Evolutionary conservation across 2,329 filamentous ascomycete genomes (phyloP).

Genomic region (Aspergillus viridinutans): DNA sequence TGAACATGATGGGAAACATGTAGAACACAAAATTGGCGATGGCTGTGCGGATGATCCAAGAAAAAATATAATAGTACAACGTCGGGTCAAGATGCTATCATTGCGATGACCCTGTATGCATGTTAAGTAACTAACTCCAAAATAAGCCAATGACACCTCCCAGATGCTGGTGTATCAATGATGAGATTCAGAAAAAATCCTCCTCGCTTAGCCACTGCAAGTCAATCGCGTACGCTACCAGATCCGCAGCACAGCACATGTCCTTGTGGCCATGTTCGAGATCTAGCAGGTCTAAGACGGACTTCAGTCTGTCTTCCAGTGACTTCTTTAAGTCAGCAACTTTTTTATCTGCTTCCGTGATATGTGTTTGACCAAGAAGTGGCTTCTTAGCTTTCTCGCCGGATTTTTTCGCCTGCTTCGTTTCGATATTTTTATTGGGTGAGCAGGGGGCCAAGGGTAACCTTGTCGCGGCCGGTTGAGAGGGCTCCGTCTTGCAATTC

Average conservation of each 20-base stretch:
- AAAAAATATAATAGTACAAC: not conserved
- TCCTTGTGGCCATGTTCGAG: slow-evolving; percentile 37
- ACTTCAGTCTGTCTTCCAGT: slow-evolving; percentile 29
- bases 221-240: slow-evolving; percentile 43
- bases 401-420: not conserved
- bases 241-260: slow-evolving; percentile 41
- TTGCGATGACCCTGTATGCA: not conserved
- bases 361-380: slow-evolving; percentile 7
- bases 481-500: slow-evolving; percentile 25
- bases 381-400: slow-evolving; percentile 2
- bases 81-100: not conserved
- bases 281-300: slow-evolving; percentile 34
- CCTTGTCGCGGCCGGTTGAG: slow-evolving; percentile 13
- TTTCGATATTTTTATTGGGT: slow-evolving; percentile 22
- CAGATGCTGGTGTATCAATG: not conserved
- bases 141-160: not conserved
- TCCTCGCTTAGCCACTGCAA: slow-evolving; percentile 37
- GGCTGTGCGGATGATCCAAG: not conserved
- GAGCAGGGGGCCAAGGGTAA: slow-evolving; percentile 31
- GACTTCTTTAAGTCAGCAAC: slow-evolving; percentile 25
- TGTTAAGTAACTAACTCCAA: not conserved
- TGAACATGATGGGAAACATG: not conserved
- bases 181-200: slow-evolving; percentile 32
- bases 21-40: not conserved
- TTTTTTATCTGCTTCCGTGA: slow-evolving; percentile 10